Percentiles rank a stretch among this genome's conserved stretches.
Evolutionary conservation across 176 grass and related monocot genomes (phyloP).

Genomic region (Olyra latifolia): DNA sequence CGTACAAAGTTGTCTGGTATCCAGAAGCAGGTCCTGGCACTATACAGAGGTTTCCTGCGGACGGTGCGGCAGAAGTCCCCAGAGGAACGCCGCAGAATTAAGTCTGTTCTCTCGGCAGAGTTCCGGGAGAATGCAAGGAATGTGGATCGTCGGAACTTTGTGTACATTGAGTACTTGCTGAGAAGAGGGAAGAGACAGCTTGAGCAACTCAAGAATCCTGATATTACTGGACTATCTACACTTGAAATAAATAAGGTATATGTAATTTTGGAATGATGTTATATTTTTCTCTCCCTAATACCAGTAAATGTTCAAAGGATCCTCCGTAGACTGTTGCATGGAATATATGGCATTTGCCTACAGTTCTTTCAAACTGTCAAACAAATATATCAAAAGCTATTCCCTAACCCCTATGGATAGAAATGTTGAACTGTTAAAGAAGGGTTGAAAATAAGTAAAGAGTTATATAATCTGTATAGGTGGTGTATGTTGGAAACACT

Average conservation of each 20-base stretch:
- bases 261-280: background rate
- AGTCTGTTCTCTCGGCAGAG: slow-evolving; percentile 66
- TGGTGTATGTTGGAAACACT: too few species aligned
- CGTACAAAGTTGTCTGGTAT: slow-evolving; percentile 71
- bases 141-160: slow-evolving; percentile 81
- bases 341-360: background rate
- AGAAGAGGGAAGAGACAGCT: slow-evolving; percentile 87
- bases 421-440: slow-evolving; percentile 1
- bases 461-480: too few species aligned
- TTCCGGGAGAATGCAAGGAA: slow-evolving; percentile 67
- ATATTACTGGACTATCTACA: slow-evolving; percentile 63
- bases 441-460: background rate
- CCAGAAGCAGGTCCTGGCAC: slow-evolving; percentile 77
- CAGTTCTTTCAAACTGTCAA: background rate
- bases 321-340: background rate
- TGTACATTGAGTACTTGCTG: slow-evolving; percentile 93
- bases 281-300: background rate
- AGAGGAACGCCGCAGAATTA: slow-evolving; percentile 62
- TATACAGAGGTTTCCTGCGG: slow-evolving; percentile 82
- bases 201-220: slow-evolving; percentile 88
- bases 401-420: background rate
- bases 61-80: slow-evolving; percentile 55
- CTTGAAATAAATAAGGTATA: slow-evolving; percentile 58
- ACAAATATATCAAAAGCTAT: background rate
- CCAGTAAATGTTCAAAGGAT: background rate